These are phyloP conservation scores for Cryptococcus sp. DNA, from an alignment of 1,284 basidiomycete genomes.

Conservation along the genomic window DNA sequence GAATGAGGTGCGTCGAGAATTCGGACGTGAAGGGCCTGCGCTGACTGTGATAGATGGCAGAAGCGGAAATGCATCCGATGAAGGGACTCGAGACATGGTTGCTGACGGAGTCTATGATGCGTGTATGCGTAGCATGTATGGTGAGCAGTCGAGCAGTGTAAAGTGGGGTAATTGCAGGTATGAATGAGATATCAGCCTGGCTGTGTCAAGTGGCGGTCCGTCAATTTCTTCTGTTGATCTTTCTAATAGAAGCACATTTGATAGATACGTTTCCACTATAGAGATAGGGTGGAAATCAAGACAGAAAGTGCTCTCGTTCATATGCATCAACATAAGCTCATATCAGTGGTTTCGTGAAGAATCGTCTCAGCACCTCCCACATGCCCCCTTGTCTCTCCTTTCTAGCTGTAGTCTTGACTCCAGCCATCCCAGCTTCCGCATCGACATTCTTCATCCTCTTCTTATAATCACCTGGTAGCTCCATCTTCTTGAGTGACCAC, in stretches of 20 bases:
- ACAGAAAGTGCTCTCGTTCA: no score
- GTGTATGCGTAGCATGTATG: no score
- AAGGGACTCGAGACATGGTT: not conserved
- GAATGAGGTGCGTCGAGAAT: not conserved
- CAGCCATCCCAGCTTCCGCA: slow-evolving; percentile 20
- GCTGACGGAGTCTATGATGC: not conserved
- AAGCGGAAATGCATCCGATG: not conserved
- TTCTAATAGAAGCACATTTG: no score
- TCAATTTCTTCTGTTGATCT: no score
- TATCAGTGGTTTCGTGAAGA: not conserved
- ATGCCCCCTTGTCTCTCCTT: slow-evolving; percentile 2
- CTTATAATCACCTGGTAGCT: slow-evolving; percentile 76
- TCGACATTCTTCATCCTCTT: slow-evolving; percentile 51
- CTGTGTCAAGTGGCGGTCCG: not conserved
- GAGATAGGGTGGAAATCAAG: no score
- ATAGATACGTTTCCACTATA: no score
- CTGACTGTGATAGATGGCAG: not conserved
- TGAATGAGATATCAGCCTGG: not conserved
- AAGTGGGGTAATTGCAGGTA: not conserved
- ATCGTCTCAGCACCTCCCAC: slow-evolving; percentile 2
- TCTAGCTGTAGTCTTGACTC: slow-evolving; percentile 3
- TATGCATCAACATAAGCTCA: no score
- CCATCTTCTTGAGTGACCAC: slow-evolving; percentile 59
- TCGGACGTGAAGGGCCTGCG: not conserved
- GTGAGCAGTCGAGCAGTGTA: no score